phyloP scores from a whole-genome alignment of 2,329 filamentous ascomycete genomes.

The Lecanicillium sp. region DNA sequence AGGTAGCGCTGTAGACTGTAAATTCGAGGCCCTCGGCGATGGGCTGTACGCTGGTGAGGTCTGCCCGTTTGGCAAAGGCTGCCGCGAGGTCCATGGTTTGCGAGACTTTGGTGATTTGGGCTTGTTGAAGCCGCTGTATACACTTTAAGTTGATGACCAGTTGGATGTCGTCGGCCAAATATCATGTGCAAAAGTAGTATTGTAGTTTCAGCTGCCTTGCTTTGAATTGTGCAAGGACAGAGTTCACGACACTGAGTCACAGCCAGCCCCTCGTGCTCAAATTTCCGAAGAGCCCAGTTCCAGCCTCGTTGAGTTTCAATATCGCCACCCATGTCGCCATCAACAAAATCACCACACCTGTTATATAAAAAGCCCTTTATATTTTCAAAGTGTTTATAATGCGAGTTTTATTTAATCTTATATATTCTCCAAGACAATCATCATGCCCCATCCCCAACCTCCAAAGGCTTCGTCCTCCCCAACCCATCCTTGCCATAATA shows the following conservation, averaged over 20 bases:
- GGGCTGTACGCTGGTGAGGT: constrained; percentile 6
- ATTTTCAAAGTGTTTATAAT: background rate
- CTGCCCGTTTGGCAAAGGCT: constrained; percentile 6
- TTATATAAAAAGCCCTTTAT: too few species aligned
- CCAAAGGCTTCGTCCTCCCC: constrained; percentile 60
- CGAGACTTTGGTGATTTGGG: background rate
- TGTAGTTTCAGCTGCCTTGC: too few species aligned
- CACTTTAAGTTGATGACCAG: too few species aligned
- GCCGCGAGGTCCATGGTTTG: constrained; percentile 6
- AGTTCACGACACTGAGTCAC: too few species aligned
- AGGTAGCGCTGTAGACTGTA: constrained; percentile 9
- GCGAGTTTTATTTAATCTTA: constrained; percentile 1
- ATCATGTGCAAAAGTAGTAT: too few species aligned
- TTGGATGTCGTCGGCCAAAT: too few species aligned
- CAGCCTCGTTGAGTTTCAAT: too few species aligned
- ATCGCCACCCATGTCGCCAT: too few species aligned
- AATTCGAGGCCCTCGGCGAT: constrained; percentile 11
- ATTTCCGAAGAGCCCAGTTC: too few species aligned
- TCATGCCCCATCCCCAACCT: constrained; percentile 16
- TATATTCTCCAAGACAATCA: constrained; percentile 4
- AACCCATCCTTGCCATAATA: constrained; percentile 91
- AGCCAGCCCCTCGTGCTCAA: too few species aligned
- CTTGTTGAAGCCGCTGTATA: background rate
- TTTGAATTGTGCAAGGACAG: too few species aligned
- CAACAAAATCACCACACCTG: too few species aligned